Evolutionary conservation across 306 rosid species (phyloP).

Genomic region (Geum urbanum): DNA sequence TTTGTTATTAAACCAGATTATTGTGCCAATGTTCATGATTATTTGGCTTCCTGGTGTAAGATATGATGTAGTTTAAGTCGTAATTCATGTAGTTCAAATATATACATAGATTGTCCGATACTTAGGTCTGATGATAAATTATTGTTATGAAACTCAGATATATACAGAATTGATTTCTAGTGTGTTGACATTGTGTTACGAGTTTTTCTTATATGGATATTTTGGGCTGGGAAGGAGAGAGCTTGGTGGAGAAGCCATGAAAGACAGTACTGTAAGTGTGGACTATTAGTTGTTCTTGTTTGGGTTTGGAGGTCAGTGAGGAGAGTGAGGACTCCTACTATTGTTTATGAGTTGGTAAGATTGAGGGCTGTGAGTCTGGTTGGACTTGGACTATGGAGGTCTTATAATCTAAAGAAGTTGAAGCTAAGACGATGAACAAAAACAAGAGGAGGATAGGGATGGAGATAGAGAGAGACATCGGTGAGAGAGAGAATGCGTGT

Average conservation of each 20-base stretch:
- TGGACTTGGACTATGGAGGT: constrained; percentile 77
- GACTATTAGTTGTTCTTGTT: constrained; percentile 16
- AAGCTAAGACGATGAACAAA: not conserved
- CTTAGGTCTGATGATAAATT: too few relatives aligned
- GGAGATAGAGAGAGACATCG: constrained; percentile 35
- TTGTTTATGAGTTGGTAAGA: constrained; percentile 64
- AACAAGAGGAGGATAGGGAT: constrained; percentile 1
- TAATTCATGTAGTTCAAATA: too few relatives aligned
- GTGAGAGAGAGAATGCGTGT: not conserved
- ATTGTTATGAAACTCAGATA: too few relatives aligned
- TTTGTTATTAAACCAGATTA: too few relatives aligned
- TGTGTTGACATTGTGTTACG: too few relatives aligned
- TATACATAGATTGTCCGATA: too few relatives aligned
- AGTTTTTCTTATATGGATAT: constrained; percentile 15
- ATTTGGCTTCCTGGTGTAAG: too few relatives aligned
- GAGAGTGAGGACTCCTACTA: constrained; percentile 78
- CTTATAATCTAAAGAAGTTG: constrained; percentile 14
- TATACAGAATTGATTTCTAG: too few relatives aligned
- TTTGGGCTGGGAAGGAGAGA: constrained; percentile 41
- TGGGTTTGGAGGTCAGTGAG: constrained; percentile 18
- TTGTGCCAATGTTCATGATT: too few relatives aligned
- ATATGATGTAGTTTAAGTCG: too few relatives aligned
- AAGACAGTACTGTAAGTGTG: constrained; percentile 71
- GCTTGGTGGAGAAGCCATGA: constrained; percentile 76
- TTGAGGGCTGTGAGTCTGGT: constrained; percentile 57